Evolutionary conservation across 1,139 yeast species (phyloP).

Genomic region (Pneumocystis murina): DNA sequence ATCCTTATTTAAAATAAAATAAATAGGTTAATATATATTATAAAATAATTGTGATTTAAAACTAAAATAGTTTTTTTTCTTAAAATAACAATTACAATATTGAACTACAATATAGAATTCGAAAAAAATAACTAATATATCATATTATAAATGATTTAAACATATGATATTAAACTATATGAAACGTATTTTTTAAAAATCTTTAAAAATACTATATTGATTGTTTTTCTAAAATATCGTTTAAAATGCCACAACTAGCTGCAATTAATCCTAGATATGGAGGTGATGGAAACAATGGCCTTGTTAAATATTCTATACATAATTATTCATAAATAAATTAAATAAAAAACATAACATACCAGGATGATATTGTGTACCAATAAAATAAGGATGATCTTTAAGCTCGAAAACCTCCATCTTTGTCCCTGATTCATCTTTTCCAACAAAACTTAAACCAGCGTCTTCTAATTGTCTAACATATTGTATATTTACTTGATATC

Average conservation of each 20-base stretch:
- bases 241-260: conserved; percentile 71
- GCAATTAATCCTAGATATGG: conserved; percentile 95
- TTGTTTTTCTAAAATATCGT: conserved; percentile 28
- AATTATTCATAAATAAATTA: conserved; percentile 91
- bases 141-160: background rate
- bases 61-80: background rate
- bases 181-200: background rate
- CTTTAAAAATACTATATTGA: background rate
- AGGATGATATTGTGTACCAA: conserved; percentile 96
- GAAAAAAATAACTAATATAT: background rate
- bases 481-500: conserved; percentile 90
- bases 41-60: background rate
- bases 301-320: conserved; percentile 93
- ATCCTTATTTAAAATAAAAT: background rate
- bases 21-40: background rate
- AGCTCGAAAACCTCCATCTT: conserved; percentile 93
- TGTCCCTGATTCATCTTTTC: conserved; percentile 75
- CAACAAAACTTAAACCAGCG: conserved; percentile 75
- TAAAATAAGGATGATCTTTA: conserved; percentile 67
- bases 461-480: conserved; percentile 54
- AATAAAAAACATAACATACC: conserved; percentile 48
- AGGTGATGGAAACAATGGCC: conserved; percentile 89
- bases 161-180: background rate
- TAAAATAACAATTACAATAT: background rate
- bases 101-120: background rate